Conservation (phyloP, 768 basidiomycete genomes). For the Lyophyllum atratum region DNA sequence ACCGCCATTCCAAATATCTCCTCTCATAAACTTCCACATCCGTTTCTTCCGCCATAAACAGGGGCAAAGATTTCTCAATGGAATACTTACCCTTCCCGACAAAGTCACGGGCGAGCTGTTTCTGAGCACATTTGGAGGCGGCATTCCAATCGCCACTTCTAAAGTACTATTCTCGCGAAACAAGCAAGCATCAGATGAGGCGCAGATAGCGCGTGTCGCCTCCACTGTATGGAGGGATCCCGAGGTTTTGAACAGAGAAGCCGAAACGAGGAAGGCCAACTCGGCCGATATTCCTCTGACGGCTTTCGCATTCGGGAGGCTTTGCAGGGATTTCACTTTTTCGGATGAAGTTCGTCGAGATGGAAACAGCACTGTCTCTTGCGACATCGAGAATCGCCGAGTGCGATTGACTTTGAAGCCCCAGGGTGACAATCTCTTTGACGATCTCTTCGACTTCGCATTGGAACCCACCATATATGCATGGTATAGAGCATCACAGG, state of each 20-base stretch:
- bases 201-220: not conserved
- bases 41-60: not conserved
- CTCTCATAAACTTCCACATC: conserved; percentile 3
- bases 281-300: conserved; percentile 2
- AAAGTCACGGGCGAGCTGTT: not conserved
- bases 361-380: not conserved
- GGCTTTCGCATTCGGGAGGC: conserved; percentile 6
- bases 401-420: not conserved
- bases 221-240: not conserved
- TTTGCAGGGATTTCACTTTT: conserved; percentile 2
- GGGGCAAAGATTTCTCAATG: not conserved
- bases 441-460: not conserved
- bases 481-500: conserved; percentile 3
- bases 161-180: not conserved
- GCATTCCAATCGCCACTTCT: not conserved
- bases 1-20: conserved; percentile 1
- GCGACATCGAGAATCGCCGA: conserved; percentile 4
- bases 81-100: not conserved
- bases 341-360: conserved; percentile 2
- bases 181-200: not conserved
- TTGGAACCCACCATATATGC: not conserved
- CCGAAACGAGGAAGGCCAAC: not conserved
- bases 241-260: not conserved
- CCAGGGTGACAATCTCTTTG: not conserved
- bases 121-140: not conserved